Evolutionary conservation across 768 basidiomycete genomes (phyloP), one percentile per base, ranked within the genome.

Genomic region (Chalciporus pseudorubinellus): DNA sequence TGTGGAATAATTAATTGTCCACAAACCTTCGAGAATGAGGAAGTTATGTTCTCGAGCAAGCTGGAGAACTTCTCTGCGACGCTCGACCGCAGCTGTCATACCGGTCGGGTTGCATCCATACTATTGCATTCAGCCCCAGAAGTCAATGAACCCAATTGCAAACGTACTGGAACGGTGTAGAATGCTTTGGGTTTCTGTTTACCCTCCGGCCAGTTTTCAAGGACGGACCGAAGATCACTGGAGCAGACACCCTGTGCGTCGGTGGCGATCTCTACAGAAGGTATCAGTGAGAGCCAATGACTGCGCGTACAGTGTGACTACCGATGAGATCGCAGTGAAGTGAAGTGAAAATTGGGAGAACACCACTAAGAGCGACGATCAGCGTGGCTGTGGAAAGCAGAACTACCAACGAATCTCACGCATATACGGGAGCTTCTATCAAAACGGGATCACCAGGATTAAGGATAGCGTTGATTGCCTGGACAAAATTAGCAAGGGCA

Each of bases 31-130:
- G 43, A 95, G 72, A 61, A 97, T 88, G 48, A 95, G 66, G 57
- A 95, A 81, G 61, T 88, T 77, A 65, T 92, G 78, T 60, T 88
- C 77, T 51, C 78, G 76, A 13, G 87, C 84, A 14, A 95, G 75
- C 53, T 76, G 71, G 21, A 95, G 77, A 7, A 92, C 81, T 65
- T 85, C 82, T 67, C 81, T 74, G 33, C 87, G 80, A 44, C 93
- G 79, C 49, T 84, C 80, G 36, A 80, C 68, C 3, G 87, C 77
- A 6, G 87, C 80, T 4, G 92, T 92, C 66, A 81, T 82, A 1
- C 93, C 93, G 8, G 86, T 89, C 3, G 92, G 93, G 67, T 95
- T 95, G 58, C 85, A 87, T 29, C 92, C 93, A 60, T 86, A 87
- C 85, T 89, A 53, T 14, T 14, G 18, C 45, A 44, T 39, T 40